Conservation (phyloP, 192 early-diverging fungal genomes). For the Gorgonomyces haynaldii region DNA sequence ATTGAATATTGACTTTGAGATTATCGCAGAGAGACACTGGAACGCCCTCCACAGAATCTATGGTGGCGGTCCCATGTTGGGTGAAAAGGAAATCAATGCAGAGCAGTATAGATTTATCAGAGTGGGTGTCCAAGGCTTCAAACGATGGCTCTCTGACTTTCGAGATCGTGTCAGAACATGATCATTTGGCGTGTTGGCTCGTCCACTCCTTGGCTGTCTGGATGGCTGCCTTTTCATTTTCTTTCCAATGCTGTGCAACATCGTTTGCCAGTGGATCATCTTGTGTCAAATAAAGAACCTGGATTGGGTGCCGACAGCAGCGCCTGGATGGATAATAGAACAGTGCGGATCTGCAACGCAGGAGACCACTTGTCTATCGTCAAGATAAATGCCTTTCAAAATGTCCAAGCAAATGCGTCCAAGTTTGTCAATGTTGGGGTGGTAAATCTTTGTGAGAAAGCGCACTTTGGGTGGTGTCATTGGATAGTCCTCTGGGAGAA, state of each 20-base stretch:
- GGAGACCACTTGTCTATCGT: conserved; percentile 93
- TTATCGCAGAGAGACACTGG: no score
- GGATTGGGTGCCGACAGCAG: conserved; percentile 95
- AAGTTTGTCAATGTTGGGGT: conserved; percentile 97
- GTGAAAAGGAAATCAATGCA: no score
- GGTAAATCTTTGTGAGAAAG: conserved; percentile 97
- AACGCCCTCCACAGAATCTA: background rate
- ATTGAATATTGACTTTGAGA: no score
- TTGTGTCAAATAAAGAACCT: conserved; percentile 10
- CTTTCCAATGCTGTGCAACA: conserved; percentile 98
- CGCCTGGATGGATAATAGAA: conserved; percentile 93
- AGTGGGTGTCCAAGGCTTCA: no score
- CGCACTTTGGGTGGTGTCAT: conserved; percentile 98
- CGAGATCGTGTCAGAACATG: no score
- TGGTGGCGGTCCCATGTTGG: background rate
- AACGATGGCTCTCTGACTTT: no score
- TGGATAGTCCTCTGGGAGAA: conserved; percentile 93
- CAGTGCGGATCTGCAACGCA: conserved; percentile 94
- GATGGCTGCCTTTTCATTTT: conserved; percentile 87
- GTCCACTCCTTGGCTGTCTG: conserved; percentile 41
- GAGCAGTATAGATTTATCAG: no score
- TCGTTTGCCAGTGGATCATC: conserved; percentile 98
- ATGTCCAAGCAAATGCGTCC: conserved; percentile 97
- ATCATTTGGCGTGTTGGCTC: conserved; percentile 11
- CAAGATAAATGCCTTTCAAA: conserved; percentile 65